Base-by-base conservation (phyloP, 805 yeast genomes). In the Candida michaelii region DNA sequence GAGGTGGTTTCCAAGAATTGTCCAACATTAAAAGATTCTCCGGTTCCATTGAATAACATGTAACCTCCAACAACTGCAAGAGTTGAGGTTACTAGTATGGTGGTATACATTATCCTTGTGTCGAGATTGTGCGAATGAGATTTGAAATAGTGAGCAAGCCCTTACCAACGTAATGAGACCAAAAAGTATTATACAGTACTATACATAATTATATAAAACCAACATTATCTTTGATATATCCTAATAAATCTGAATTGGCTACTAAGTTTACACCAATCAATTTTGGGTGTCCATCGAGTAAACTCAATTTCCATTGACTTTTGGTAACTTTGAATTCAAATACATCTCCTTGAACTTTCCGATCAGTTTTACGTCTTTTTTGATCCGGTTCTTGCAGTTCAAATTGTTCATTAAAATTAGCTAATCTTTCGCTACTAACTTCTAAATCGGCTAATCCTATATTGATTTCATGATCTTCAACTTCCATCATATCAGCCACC, bases 11-110 rank as follows among this genome's bases (percentile, higher is more conserved):
- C 80, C 51, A 93, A 76, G 59, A 91, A 90, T 52, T 82, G 82
- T 40, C 99, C 99, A 44, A 93, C 81, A 64, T 93, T 86, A 74
- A 93, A 93, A 40, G 81, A 75, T 62, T 89, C 95, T 35, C 98
- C 98, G 46, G 88, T 82, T 39, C 95, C 96, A 48, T 89, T 89
- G 77, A 93, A 89, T 51, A 93, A 73, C 80, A 82, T 74, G 59
- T 82, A 70, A 17, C 76, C 76, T n/a, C 76, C 75, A 21, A 69
- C 69, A 18, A 70, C 62, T 33, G 68, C 52, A 27, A 66, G 53
- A 23, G 72, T 47, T 42, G 65, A 55, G 40, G 58, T 50, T 15
- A 62, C 58, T 44, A 69, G 63, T 36, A 50, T 14, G 12, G 39
- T 41, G n/a, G 44, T 18, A 30, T 39, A 41, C 37, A 34, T 34